These are phyloP conservation scores for Cardamine resedifolia DNA, from an alignment of 345 rosid genomes.

Conservation along the genomic window DNA sequence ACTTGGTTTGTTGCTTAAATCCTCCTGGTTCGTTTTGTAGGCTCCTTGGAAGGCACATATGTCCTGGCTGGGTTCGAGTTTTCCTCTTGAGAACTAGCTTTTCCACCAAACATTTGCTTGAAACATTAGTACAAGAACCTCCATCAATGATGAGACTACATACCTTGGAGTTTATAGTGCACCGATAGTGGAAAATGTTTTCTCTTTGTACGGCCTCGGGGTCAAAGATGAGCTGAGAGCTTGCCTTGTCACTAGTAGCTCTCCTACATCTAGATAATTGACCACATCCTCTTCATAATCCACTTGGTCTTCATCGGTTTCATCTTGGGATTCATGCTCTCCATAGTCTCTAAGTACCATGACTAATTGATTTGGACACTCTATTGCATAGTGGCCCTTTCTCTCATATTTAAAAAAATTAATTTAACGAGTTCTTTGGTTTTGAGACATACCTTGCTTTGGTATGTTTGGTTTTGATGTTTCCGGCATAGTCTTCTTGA, in stretches of 20 bases:
- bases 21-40: no score
- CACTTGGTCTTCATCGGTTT: not conserved
- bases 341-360: not conserved
- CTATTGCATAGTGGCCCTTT: not conserved
- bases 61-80: not conserved
- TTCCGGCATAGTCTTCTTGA: no score
- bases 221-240: not conserved
- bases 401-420: not conserved
- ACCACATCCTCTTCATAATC: not conserved
- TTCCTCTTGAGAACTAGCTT: not conserved
- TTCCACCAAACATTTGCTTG: not conserved
- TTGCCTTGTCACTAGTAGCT: not conserved
- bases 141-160: not conserved
- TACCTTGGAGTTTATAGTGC: not conserved
- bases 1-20: no score
- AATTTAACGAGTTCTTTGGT: no score
- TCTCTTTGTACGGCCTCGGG: not conserved
- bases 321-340: not conserved
- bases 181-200: not conserved
- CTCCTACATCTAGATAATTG: not conserved
- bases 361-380: not conserved
- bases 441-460: not conserved
- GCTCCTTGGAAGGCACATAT: no score
- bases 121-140: not conserved
- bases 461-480: not conserved